phyloP scores from a whole-genome alignment of 208 protist species.

The Trypanosoma vivax region DNA sequence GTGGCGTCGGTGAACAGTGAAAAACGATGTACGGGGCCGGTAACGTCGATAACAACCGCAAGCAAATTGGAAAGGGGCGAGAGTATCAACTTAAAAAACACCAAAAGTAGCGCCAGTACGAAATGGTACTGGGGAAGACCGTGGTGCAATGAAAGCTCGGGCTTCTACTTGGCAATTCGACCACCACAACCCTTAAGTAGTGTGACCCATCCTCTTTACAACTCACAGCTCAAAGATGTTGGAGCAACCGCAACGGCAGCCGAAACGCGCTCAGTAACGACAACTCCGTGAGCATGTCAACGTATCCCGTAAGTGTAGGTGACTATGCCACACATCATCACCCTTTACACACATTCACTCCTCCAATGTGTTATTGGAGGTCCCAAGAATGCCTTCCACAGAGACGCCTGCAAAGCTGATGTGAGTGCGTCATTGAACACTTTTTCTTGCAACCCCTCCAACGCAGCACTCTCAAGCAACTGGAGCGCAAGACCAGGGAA shows the following conservation, averaged over 20 bases:
- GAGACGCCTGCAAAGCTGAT: slow-evolving; percentile 10
- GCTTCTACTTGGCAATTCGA: too few relatives aligned
- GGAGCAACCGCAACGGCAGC: too few relatives aligned
- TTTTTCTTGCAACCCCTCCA: slow-evolving; percentile 27
- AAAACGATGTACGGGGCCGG: too few relatives aligned
- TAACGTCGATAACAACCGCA: too few relatives aligned
- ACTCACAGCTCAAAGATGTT: too few relatives aligned
- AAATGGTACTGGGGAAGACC: neutral
- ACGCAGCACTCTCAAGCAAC: slow-evolving; percentile 36
- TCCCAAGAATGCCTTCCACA: slow-evolving; percentile 55
- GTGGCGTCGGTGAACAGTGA: slow-evolving; percentile 8
- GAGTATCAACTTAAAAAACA: neutral
- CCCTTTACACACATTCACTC: neutral
- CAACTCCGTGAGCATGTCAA: too few relatives aligned
- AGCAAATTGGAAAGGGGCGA: neutral
- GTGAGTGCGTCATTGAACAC: slow-evolving; percentile 34
- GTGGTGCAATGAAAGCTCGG: too few relatives aligned
- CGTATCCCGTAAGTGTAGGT: too few relatives aligned
- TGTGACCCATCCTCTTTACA: too few relatives aligned
- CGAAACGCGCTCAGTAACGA: too few relatives aligned
- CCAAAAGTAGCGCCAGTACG: neutral
- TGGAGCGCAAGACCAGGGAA: slow-evolving; percentile 43
- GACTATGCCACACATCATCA: neutral
- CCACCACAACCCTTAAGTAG: too few relatives aligned
- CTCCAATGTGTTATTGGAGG: slow-evolving; percentile 27